Conservation (phyloP, 306 rosid genomes). For the Ochetophila trinervis region DNA sequence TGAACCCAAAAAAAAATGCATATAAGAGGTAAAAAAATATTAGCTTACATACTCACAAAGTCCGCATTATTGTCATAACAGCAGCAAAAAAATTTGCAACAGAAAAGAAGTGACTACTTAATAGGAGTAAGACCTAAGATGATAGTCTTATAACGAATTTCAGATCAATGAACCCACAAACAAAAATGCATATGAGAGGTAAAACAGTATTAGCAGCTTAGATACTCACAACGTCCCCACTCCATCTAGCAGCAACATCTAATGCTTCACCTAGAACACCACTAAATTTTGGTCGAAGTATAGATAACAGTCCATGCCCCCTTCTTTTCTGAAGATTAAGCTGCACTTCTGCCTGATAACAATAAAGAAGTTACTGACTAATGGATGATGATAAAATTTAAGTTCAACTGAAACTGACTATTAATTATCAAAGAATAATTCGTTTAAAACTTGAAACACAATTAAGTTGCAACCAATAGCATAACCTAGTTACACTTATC, state of each 20-base stretch:
- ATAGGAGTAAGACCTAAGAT: neutral
- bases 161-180: slow-evolving; percentile 8
- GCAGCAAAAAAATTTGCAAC: neutral
- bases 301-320: slow-evolving; percentile 88
- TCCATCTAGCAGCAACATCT: slow-evolving; percentile 95
- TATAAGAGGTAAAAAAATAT: neutral
- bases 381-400: slow-evolving; percentile 1
- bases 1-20: neutral
- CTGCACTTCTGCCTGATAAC: slow-evolving; percentile 82
- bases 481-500: neutral
- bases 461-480: neutral
- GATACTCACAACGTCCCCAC: slow-evolving; percentile 96
- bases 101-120: neutral
- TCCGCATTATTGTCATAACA: too few species aligned
- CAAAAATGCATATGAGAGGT: slow-evolving; percentile 9
- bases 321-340: slow-evolving; percentile 86
- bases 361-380: slow-evolving; percentile 20
- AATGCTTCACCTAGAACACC: slow-evolving; percentile 94
- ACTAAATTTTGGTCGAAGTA: slow-evolving; percentile 80
- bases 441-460: neutral
- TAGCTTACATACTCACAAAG: slow-evolving; percentile 63
- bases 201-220: slow-evolving; percentile 15
- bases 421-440: slow-evolving; percentile 7
- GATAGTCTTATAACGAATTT: too few species aligned
- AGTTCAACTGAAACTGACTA: slow-evolving; percentile 8